These are phyloP conservation scores for Oryza meridionalis DNA, from an alignment of 176 grass and related monocot genomes.

Conservation along the genomic window DNA sequence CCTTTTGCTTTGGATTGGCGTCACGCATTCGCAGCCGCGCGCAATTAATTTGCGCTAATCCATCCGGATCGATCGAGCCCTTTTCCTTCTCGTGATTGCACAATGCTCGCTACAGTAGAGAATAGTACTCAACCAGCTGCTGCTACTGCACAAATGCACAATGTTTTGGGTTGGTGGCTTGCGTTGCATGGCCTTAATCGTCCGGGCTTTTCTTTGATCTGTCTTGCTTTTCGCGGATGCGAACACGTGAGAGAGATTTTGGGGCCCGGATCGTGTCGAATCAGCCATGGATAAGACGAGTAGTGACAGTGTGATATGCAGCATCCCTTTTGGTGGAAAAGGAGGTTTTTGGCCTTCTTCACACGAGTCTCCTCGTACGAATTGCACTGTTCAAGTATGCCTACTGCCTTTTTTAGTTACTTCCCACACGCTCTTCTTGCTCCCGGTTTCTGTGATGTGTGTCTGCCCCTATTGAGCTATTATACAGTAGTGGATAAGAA, in stretches of 20 bases:
- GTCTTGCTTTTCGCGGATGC: conserved; percentile 7
- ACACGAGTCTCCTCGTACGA: background rate
- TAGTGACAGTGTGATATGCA: too few relatives aligned
- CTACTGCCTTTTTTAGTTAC: background rate
- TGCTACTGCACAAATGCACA: background rate
- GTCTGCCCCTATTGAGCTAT: background rate
- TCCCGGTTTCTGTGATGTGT: background rate
- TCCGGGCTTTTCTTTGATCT: background rate
- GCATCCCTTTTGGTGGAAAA: conserved; percentile 40
- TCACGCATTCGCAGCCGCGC: background rate
- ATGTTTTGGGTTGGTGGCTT: background rate
- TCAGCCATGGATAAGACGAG: conserved; percentile 28
- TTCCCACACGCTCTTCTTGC: conserved; percentile 10
- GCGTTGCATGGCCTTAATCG: conserved; percentile 6
- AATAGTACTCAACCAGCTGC: background rate
- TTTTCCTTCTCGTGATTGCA: conserved; percentile 30
- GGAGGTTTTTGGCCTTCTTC: background rate
- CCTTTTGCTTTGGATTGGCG: conserved; percentile 18
- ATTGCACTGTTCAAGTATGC: background rate
- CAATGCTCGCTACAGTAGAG: too few relatives aligned
- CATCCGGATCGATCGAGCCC: background rate
- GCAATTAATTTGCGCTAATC: conserved; percentile 37
- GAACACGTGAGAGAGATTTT: conserved; percentile 11
- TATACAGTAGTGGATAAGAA: conserved; percentile 13
- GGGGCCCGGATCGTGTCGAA: conserved; percentile 1